Evolutionary conservation across 1,284 basidiomycete species (phyloP).

Genomic region (Prillingera fragicola): DNA sequence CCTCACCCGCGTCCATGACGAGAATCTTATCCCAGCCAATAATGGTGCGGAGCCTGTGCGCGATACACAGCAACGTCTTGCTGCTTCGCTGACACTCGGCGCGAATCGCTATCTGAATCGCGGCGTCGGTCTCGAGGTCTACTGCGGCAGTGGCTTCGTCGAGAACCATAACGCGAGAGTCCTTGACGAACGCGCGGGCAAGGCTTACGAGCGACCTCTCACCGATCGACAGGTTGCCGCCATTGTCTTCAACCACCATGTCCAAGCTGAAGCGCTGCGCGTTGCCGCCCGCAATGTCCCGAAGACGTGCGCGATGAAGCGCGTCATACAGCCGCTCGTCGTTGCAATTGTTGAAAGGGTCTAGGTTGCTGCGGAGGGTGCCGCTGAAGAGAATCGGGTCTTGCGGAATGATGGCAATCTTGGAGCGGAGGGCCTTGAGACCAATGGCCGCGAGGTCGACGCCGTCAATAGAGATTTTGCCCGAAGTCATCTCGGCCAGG

Average conservation of each 20-base stretch:
- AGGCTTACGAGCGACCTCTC: slow-evolving; percentile 62
- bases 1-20: slow-evolving; percentile 61
- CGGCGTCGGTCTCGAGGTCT: slow-evolving; percentile 63
- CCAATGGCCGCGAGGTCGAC: slow-evolving; percentile 50
- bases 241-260: slow-evolving; percentile 60
- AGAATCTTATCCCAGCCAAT: slow-evolving; percentile 68
- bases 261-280: slow-evolving; percentile 52
- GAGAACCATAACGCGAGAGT: slow-evolving; percentile 53
- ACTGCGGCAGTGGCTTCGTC: slow-evolving; percentile 51
- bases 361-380: slow-evolving; percentile 60
- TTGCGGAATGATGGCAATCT: slow-evolving; percentile 55
- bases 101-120: slow-evolving; percentile 63
- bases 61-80: slow-evolving; percentile 59
- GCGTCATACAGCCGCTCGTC: slow-evolving; percentile 73
- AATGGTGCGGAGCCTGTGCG: slow-evolving; percentile 63
- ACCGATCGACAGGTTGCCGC: slow-evolving; percentile 58
- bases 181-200: slow-evolving; percentile 60
- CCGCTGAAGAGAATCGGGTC: slow-evolving; percentile 53
- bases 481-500: slow-evolving; percentile 44
- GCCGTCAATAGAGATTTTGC: slow-evolving; percentile 50
- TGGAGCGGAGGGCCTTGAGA: slow-evolving; percentile 43
- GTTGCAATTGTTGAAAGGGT: slow-evolving; percentile 65
- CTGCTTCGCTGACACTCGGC: slow-evolving; percentile 54
- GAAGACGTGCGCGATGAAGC: slow-evolving; percentile 65
- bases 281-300: slow-evolving; percentile 43